Percentiles rank a stretch among this genome's conserved stretches.
Conservation (phyloP, 768 basidiomycete species). For the Boletus patriciae region DNA sequence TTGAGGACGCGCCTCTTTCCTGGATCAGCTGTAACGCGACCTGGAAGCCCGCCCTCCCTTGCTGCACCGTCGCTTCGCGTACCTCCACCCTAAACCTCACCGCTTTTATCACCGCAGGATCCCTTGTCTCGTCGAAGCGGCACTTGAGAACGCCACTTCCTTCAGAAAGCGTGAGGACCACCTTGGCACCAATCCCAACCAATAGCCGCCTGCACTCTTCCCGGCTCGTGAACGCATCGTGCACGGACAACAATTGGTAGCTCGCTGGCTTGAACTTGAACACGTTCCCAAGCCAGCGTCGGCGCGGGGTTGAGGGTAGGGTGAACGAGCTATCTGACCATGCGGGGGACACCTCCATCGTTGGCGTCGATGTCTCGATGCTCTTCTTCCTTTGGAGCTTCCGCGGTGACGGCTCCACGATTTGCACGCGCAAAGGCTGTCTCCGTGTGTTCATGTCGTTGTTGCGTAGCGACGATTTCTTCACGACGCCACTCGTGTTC, state of each 20-base stretch:
- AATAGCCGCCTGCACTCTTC: constrained; percentile 74
- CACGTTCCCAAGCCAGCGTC: constrained; percentile 83
- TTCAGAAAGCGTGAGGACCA: constrained; percentile 63
- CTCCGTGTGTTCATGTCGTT: constrained; percentile 18
- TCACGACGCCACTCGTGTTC: constrained; percentile 25
- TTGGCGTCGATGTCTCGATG: constrained; percentile 17
- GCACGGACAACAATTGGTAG: constrained; percentile 56
- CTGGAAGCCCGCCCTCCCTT: constrained; percentile 48
- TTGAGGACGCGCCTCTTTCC: constrained; percentile 85
- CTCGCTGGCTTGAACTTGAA: constrained; percentile 80
- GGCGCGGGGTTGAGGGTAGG: constrained; percentile 47
- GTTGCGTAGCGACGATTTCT: constrained; percentile 48
- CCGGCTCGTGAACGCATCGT: constrained; percentile 62
- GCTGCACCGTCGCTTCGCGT: constrained; percentile 40
- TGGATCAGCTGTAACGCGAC: constrained; percentile 68
- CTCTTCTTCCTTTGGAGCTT: constrained; percentile 38
- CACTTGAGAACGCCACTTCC: constrained; percentile 74
- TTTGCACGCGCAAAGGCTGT: constrained; percentile 44
- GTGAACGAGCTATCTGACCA: constrained; percentile 49
- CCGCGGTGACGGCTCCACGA: constrained; percentile 47
- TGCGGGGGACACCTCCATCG: constrained; percentile 35
- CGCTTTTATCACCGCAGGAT: constrained; percentile 59
- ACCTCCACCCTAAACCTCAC: constrained; percentile 86
- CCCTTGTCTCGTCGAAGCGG: constrained; percentile 63
- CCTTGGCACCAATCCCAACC: constrained; percentile 65